Evolutionary conservation across 176 grass and related monocot genomes (phyloP), one percentile per base, ranked within the genome.

Genomic region (Carex littledalei): DNA sequence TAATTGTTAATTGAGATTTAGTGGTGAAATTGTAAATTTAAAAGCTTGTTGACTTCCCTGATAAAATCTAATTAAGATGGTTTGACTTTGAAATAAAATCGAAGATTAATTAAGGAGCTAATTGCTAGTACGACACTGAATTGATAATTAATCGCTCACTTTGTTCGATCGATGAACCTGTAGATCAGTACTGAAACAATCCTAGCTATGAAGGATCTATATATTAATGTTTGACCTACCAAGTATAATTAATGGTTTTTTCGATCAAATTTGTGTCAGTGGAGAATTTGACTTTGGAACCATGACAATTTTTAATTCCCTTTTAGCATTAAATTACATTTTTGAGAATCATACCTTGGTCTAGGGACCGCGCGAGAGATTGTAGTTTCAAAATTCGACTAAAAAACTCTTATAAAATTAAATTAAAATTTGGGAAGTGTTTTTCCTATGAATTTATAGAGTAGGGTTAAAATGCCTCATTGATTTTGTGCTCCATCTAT

Each of bases 81-180:
- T 83, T 83, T 83, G 80, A 83, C 61, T 83, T 81, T 65, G 59
- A 60, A 67, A 82, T n/a, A 47, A 67, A 54, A 67, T 83, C 32
- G 9, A 83, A 65, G 35, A 49, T 83, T 67, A 66, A 49, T 83
- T 67, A 66, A 67, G 21, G 63, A 65, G 32, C 29, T 64, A 67
- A 83, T 83, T 83, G 29, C 37, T 77, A 8, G 4, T 50, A 52
- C 31, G 22, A 31, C 22, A 55, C 5, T 26, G 15, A 53, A 76
- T 53, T 54, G 11, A 77, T 77, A 20, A 73, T 73, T 22, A 55
- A 9, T 10, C 0, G 47, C 22, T 55, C 73, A 77, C 73, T 77
- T 54, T 31, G 14, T 31, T 76, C 72, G 72, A 76, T 76, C 72
- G 72, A 76, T 76, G 72, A 24, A 22, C 18, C 4, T 54, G 3